A percentile compares a stretch with the other conserved stretches of the same genome.
Evolutionary conservation across 1,139 yeast species (phyloP).

Genomic region (Scheffersomyces quercinus): DNA sequence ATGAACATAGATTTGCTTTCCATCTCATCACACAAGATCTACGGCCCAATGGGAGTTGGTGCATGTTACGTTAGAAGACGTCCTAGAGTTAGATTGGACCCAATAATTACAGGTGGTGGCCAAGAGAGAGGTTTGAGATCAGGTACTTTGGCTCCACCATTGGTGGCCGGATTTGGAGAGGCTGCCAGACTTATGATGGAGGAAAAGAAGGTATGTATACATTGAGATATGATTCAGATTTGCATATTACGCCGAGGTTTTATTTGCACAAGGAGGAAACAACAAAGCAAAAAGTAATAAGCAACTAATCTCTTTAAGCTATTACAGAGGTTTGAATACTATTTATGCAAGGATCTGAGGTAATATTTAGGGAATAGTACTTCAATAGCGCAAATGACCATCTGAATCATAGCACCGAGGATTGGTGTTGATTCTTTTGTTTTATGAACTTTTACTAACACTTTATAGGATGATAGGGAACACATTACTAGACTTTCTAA

Average conservation of each 20-base stretch:
- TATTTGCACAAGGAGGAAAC: background rate
- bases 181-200: constrained; percentile 82
- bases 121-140: constrained; percentile 98
- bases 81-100: constrained; percentile 96
- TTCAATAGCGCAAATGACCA: too few species aligned
- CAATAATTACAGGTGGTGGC: constrained; percentile 96
- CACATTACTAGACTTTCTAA: constrained; percentile 73
- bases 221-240: background rate
- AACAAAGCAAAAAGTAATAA: background rate
- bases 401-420: background rate
- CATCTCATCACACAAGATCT: constrained; percentile 92
- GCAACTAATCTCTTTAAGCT: constrained; percentile 7
- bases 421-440: background rate
- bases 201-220: constrained; percentile 54
- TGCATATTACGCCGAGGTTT: background rate
- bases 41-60: constrained; percentile 98
- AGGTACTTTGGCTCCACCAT: constrained; percentile 95
- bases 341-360: constrained; percentile 26
- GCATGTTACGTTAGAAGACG: constrained; percentile 95
- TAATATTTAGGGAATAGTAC: too few species aligned
- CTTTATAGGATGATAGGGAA: constrained; percentile 54
- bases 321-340: constrained; percentile 1
- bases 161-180: constrained; percentile 95
- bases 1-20: constrained; percentile 92
- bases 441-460: constrained; percentile 17